These are phyloP conservation scores for Echinosophora koreensis DNA, from an alignment of 306 rosid species.

Conservation along the genomic window DNA sequence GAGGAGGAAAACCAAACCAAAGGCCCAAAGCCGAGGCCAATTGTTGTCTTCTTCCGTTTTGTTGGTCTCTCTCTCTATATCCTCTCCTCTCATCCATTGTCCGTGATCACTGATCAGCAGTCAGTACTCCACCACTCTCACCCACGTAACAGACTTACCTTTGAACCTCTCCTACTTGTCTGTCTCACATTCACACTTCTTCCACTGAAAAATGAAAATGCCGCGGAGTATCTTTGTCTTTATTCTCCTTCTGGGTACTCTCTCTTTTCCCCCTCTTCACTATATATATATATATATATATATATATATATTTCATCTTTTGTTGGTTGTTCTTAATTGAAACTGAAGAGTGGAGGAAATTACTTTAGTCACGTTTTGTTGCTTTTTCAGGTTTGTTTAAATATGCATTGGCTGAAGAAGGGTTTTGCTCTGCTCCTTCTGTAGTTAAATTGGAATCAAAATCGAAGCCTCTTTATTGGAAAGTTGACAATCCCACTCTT, in stretches of 20 bases:
- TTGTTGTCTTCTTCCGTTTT: no score
- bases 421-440: constrained; percentile 83
- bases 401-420: constrained; percentile 58
- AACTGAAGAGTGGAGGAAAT: constrained; percentile 6
- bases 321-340: neutral
- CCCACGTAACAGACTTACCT: no score
- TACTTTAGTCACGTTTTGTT: constrained; percentile 14
- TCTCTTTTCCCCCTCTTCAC: neutral
- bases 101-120: no score
- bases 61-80: no score
- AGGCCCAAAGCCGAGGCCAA: no score
- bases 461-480: constrained; percentile 68
- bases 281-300: no score
- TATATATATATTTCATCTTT: neutral
- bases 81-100: neutral
- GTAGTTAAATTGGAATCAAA: constrained; percentile 45
- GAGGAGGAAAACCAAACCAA: no score
- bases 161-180: neutral
- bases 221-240: constrained; percentile 5
- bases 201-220: constrained; percentile 48
- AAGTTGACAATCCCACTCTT: constrained; percentile 71
- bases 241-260: constrained; percentile 50
- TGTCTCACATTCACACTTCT: neutral
- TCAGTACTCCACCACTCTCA: no score
- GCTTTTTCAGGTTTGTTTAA: constrained; percentile 62